Base-by-base conservation (phyloP, 1,139 yeast genomes). In the Kodamaea suecica region DNA sequence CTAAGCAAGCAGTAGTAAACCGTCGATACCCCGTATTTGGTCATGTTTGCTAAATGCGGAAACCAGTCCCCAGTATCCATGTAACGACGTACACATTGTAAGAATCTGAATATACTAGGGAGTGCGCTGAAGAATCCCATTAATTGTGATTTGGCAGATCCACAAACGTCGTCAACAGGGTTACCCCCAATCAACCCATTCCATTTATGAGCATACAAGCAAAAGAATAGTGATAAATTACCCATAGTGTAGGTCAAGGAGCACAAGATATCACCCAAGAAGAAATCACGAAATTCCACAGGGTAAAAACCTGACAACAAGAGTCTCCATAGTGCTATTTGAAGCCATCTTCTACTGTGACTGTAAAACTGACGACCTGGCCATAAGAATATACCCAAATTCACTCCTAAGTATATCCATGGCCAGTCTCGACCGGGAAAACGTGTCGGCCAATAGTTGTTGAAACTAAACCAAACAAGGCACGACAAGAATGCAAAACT, bases 41-140 rank as follows among this genome's bases (percentile, higher is more conserved):
- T 50, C 71, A 87, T 86, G 52, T 92, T 92, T n/a, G 95, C 92
- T 41, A 92, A 63, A 70, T 92, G 99, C 1, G 99, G 99, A 54
- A 92, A 94, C 84, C 90, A 82, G 52, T 90, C 96, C 1, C 95
- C 92, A 0, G 97, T 84, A 53, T 92, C 99, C 33, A 81, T 76
- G 56, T 74, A 92, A 73, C 99, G 95, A 48, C 99, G 69, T 20
- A 83, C 57, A 59, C 98, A 92, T 57, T 92, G 99, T 36, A 90
- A 56, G 36, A 84, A 76, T 62, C 99, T 84, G 87, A 95, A 87
- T 29, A 87, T 75, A 42, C 88, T 84, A 0, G 99, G 98, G 17
- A 92, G 57, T 3, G 95, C 71, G 27, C 87, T 72, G 47, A 90
- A 71, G 46, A 90, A 85, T 3, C 97, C 98, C 77, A 90, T 74